phyloP scores from a whole-genome alignment of 345 rosid species.

The Gossypium anomalum region DNA sequence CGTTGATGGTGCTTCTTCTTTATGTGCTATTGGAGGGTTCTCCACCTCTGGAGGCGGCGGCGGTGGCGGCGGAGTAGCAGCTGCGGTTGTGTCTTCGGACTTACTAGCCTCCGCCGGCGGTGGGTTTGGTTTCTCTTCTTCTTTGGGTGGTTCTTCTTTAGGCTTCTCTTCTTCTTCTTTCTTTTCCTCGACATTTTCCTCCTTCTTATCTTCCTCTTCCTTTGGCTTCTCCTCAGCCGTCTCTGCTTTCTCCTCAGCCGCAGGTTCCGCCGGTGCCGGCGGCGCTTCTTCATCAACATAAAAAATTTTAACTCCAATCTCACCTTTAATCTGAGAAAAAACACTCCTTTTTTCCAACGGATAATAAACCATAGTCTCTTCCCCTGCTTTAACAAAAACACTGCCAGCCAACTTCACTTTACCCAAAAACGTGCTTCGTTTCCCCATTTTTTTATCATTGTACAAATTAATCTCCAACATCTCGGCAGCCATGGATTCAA shows the following conservation, averaged over 20 bases:
- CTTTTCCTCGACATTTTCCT: conserved; percentile 33
- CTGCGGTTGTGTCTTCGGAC: conserved; percentile 28
- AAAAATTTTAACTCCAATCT: conserved; percentile 64
- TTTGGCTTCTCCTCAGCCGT: conserved; percentile 38
- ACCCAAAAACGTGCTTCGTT: conserved; percentile 67
- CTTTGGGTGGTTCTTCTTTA: conserved; percentile 31
- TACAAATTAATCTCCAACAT: conserved; percentile 73
- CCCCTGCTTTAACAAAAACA: conserved; percentile 51
- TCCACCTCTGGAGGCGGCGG: conserved; percentile 35
- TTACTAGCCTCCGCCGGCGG: conserved; percentile 24
- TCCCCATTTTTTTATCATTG: conserved; percentile 71
- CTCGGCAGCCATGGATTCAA: conserved; percentile 54
- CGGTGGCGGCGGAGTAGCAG: conserved; percentile 23
- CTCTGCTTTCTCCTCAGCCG: conserved; percentile 33
- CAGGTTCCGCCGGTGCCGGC: conserved; percentile 25
- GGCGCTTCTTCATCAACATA: conserved; percentile 64
- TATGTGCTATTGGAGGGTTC: conserved; percentile 47
- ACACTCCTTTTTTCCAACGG: conserved; percentile 91
- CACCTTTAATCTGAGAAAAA: conserved; percentile 85
- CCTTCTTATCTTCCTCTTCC: conserved; percentile 25
- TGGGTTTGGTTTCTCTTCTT: conserved; percentile 33
- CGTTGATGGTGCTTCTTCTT: conserved; percentile 26
- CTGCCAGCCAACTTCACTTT: conserved; percentile 70
- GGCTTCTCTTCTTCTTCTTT: conserved; percentile 31
- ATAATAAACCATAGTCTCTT: conserved; percentile 62